phyloP scores from a whole-genome alignment of 768 basidiomycete genomes.

The Tephrocybe rancida region DNA sequence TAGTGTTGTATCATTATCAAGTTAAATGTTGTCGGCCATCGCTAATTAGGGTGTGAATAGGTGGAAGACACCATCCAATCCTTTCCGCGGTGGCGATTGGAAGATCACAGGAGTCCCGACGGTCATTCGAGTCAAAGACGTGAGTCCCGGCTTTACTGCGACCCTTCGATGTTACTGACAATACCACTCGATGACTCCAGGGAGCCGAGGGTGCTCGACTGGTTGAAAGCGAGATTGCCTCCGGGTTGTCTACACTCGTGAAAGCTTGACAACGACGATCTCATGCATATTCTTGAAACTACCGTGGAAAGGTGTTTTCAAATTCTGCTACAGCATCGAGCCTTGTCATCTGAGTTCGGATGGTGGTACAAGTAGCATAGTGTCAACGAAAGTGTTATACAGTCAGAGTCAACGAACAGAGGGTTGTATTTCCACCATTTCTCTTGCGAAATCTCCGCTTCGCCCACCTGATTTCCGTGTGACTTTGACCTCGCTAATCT shows the following conservation, averaged over 20 bases:
- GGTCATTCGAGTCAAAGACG: conserved; percentile 60
- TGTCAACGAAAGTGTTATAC: no score
- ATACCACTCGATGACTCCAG: conserved; percentile 26
- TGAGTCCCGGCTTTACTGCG: conserved; percentile 24
- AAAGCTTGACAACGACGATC: conserved; percentile 6
- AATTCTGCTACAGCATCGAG: no score
- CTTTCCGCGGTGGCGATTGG: conserved; percentile 67
- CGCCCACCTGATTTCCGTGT: conserved; percentile 71
- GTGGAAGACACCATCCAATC: conserved; percentile 64
- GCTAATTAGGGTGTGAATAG: conserved; percentile 33
- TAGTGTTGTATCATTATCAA: not conserved
- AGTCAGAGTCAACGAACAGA: not conserved
- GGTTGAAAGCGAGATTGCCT: conserved; percentile 41
- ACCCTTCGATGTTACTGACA: conserved; percentile 2
- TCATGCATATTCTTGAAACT: not conserved
- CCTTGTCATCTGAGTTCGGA: no score
- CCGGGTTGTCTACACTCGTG: conserved; percentile 31
- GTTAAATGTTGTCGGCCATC: no score
- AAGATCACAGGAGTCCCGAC: conserved; percentile 63
- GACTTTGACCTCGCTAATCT: conserved; percentile 70
- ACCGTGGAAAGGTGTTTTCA: no score
- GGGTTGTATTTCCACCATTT: not conserved
- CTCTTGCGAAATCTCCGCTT: conserved; percentile 66
- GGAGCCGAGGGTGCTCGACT: conserved; percentile 43
- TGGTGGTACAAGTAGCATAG: no score